Evolutionary conservation across 2,329 filamentous ascomycete species (phyloP).

Genomic region (Fusarium sp.): DNA sequence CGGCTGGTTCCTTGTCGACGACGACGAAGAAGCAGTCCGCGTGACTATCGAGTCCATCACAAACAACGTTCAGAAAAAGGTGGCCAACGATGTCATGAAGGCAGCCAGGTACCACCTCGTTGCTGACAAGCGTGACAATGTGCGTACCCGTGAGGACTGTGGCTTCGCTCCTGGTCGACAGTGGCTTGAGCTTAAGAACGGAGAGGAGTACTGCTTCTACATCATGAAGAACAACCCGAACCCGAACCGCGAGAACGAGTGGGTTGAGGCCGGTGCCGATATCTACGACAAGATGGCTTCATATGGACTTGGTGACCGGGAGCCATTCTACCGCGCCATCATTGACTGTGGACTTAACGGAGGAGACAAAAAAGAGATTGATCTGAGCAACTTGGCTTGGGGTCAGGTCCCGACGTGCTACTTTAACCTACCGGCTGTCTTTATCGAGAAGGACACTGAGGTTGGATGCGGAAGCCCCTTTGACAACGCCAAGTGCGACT

Average conservation of each 20-base stretch:
- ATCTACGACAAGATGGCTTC: constrained; percentile 29
- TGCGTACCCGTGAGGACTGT: constrained; percentile 7
- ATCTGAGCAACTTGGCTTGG: neutral
- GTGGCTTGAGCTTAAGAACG: constrained; percentile 22
- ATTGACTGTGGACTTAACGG: constrained; percentile 19
- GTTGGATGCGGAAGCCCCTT: constrained; percentile 5
- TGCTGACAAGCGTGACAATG: constrained; percentile 21
- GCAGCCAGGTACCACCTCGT: constrained; percentile 21
- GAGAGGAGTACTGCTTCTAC: constrained; percentile 34
- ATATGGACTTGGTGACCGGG: constrained; percentile 17
- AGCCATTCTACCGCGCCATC: constrained; percentile 21
- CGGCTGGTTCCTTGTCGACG: constrained; percentile 21
- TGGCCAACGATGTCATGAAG: constrained; percentile 36
- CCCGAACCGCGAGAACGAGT: neutral
- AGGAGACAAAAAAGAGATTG: neutral
- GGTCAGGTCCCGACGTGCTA: constrained; percentile 22
- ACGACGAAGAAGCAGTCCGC: constrained; percentile 3
- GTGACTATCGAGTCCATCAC: constrained; percentile 5
- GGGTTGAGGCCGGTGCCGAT: constrained; percentile 7
- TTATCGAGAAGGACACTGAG: constrained; percentile 12
- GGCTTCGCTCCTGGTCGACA: constrained; percentile 22
- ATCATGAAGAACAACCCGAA: constrained; percentile 12
- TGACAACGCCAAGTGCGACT: neutral
- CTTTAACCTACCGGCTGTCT: constrained; percentile 22
- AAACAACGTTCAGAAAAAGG: constrained; percentile 27